Percentiles rank a stretch among this genome's conserved stretches.
Conservation (phyloP, 2,329 filamentous ascomycete species). For the Sarocladiaceae sp. region DNA sequence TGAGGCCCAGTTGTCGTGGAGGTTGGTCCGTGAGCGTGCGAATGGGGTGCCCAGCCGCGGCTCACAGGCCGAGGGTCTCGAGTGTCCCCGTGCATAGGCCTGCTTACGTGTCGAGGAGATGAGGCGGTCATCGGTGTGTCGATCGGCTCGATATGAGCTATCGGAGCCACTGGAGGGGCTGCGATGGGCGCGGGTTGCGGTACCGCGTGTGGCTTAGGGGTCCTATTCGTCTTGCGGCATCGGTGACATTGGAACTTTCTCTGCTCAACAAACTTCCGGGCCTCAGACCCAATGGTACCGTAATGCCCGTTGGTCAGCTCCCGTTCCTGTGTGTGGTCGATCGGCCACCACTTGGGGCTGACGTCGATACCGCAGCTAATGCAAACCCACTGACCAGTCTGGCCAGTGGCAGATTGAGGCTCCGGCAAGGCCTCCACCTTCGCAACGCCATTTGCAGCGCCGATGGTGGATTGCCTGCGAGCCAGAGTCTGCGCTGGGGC, state of each 20-base stretch:
- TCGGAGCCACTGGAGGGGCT: background rate
- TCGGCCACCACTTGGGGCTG: slow-evolving; percentile 70
- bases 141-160: background rate
- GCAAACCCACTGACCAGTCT: slow-evolving; percentile 52
- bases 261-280: slow-evolving; percentile 55
- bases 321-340: slow-evolving; percentile 47
- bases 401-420: slow-evolving; percentile 21
- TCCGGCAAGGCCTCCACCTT: slow-evolving; percentile 14
- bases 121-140: background rate
- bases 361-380: slow-evolving; percentile 64
- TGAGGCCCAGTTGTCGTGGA: slow-evolving; percentile 9
- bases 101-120: background rate
- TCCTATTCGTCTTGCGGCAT: slow-evolving; percentile 55
- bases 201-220: slow-evolving; percentile 28
- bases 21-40: background rate
- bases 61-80: slow-evolving; percentile 2
- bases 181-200: slow-evolving; percentile 20
- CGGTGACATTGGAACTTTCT: slow-evolving; percentile 71
- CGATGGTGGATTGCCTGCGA: slow-evolving; percentile 54
- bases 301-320: slow-evolving; percentile 48
- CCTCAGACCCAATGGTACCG: slow-evolving; percentile 49
- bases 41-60: slow-evolving; percentile 1
- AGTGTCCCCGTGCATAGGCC: background rate
- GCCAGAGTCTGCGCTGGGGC: slow-evolving; percentile 30
- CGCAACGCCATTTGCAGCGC: slow-evolving; percentile 23